Base-by-base conservation (phyloP, 768 basidiomycete species). In the Mycena floridula region DNA sequence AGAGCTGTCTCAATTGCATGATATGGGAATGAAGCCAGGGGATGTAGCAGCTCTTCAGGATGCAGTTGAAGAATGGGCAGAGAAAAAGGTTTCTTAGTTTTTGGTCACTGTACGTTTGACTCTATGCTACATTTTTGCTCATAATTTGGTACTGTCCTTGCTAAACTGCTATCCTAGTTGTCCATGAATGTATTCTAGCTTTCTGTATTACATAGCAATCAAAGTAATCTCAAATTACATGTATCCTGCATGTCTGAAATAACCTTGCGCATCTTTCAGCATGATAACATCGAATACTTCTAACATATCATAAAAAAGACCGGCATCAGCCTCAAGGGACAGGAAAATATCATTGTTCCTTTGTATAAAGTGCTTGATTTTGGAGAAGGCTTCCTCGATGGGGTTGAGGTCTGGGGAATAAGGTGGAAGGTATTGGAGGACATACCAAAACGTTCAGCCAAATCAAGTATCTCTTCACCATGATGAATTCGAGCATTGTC, bases 341-440 rank as follows among this genome's bases (percentile, higher is more conserved):
- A 50, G 40, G n/a, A n/a, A n/a, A 2, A 45, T 23, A 24, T 47
- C 51, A 12, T 48, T 26, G 37, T 67, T 48, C 1, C 56, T 41
- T 3, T 50, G 51, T 27, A 67, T 54, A 37, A 57, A 61, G 7
- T 44, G 45, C 39, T 69, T 69, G 52, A 68, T 58, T 40, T 60
- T 55, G 1, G 61, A 66, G 43, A 69, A 70, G 0, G 64, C 66
- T 44, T 67, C 63, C 45, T 70, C 60, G 15, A 68, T 67, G 0
- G 68, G 67, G 37, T 71, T 68, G 27, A 64, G 42, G 37, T 71
- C 66, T 0, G 66, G 67, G 0, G 67, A 70, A 44, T 69, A 70
- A 3, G 63, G 65, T 0, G 62, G 67, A 7, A 69, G 56, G 41
- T 49, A 69, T 23, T 56, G 48, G 16, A 65, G 35, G 1, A 44